Conservation (phyloP, 2,329 filamentous ascomycete genomes). For the Metarhizium guizhouense region DNA sequence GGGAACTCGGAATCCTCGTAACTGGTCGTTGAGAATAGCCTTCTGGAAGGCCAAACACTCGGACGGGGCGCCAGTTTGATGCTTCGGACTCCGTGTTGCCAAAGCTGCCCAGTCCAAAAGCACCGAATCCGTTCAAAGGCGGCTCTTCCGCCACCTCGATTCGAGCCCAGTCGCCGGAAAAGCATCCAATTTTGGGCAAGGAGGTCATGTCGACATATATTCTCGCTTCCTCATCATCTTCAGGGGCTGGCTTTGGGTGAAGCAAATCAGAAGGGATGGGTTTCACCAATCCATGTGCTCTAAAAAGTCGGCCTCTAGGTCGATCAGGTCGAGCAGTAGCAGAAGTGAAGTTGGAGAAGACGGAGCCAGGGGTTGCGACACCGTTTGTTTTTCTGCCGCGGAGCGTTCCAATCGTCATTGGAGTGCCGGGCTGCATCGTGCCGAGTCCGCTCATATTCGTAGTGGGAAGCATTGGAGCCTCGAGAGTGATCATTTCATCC, state of each 20-base stretch:
- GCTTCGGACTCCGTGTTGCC: slow-evolving; percentile 44
- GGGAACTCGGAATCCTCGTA: slow-evolving; percentile 49
- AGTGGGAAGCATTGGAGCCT: slow-evolving; percentile 69
- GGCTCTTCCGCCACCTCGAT: slow-evolving; percentile 72
- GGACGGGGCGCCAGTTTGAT: slow-evolving; percentile 68
- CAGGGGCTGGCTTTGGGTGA: slow-evolving; percentile 67
- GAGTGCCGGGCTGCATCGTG: slow-evolving; percentile 71
- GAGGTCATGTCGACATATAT: slow-evolving; percentile 86
- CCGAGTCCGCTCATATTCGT: slow-evolving; percentile 72
- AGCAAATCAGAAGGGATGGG: slow-evolving; percentile 68
- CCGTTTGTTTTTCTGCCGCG: slow-evolving; percentile 60
- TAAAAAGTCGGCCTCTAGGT: slow-evolving; percentile 71
- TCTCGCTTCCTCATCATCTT: slow-evolving; percentile 81
- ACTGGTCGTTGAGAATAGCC: slow-evolving; percentile 54
- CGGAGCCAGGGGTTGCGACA: slow-evolving; percentile 73
- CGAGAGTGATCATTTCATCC: slow-evolving; percentile 88
- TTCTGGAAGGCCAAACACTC: slow-evolving; percentile 83
- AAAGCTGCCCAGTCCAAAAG: slow-evolving; percentile 60
- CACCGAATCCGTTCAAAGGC: slow-evolving; percentile 54
- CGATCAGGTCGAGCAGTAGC: slow-evolving; percentile 69
- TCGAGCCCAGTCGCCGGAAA: slow-evolving; percentile 94
- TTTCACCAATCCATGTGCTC: slow-evolving; percentile 65
- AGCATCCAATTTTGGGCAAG: slow-evolving; percentile 84
- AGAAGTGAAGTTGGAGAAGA: slow-evolving; percentile 81
- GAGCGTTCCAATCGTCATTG: slow-evolving; percentile 54